These are phyloP conservation scores for Umbelopsis sp. DNA, from an alignment of 192 early-diverging fungal genomes.

Conservation along the genomic window DNA sequence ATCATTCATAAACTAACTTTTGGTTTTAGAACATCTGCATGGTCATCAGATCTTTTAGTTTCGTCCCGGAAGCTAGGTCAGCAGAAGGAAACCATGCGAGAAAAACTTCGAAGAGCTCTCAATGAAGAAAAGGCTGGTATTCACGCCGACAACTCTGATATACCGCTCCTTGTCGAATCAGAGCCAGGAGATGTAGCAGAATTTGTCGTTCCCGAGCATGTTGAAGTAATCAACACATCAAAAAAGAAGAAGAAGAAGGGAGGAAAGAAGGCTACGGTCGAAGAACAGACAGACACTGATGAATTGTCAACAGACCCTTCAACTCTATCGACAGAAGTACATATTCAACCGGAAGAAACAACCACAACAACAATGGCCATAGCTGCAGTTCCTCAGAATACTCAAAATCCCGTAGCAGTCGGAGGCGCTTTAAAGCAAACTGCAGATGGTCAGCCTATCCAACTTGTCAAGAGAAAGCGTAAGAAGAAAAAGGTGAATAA, in stretches of 20 bases:
- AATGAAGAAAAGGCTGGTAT: conserved; percentile 68
- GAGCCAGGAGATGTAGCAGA: conserved; percentile 44
- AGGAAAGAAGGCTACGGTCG: background rate
- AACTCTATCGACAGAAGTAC: background rate
- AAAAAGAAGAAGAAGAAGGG: conserved; percentile 21
- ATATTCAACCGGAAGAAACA: conserved; percentile 8
- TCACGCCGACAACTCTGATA: conserved; percentile 54
- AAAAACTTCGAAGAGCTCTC: conserved; percentile 67
- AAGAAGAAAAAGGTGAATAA: conserved; percentile 51
- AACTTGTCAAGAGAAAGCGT: conserved; percentile 46
- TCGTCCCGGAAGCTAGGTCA: conserved; percentile 71
- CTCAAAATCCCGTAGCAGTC: conserved; percentile 25
- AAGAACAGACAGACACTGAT: conserved; percentile 14
- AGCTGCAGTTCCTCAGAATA: background rate
- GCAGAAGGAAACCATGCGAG: conserved; percentile 60
- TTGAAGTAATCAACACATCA: conserved; percentile 18
- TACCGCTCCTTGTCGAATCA: conserved; percentile 58
- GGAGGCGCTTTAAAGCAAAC: conserved; percentile 51
- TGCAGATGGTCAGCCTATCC: conserved; percentile 40
- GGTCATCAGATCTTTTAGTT: conserved; percentile 67
- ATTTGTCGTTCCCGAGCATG: conserved; percentile 30
- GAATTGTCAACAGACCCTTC: conserved; percentile 1
- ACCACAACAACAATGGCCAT: background rate
- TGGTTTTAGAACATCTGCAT: conserved; percentile 54
- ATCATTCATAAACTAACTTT: conserved; percentile 32